Percentiles rank a stretch among this genome's conserved stretches.
These are phyloP conservation scores for Corinectria fuckeliana DNA, from an alignment of 2,329 filamentous ascomycete genomes.

Conservation along the genomic window DNA sequence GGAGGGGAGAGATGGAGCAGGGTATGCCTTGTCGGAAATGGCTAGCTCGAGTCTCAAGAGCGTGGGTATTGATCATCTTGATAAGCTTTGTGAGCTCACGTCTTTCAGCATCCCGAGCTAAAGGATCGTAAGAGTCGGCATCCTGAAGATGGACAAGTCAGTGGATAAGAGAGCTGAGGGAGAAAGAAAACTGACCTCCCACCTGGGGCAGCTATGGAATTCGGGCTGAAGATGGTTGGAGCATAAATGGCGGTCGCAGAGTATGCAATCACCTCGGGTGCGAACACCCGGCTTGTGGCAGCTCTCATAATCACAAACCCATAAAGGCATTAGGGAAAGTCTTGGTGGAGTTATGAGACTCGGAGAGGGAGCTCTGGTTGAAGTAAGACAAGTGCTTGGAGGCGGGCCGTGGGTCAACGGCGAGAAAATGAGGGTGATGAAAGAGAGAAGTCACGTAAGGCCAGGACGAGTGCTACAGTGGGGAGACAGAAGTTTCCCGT, in stretches of 20 bases:
- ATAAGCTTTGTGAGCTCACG: conserved; percentile 44
- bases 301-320: conserved; percentile 42
- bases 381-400: conserved; percentile 5
- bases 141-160: conserved; percentile 40
- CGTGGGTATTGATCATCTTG: conserved; percentile 43
- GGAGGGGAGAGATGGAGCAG: conserved; percentile 45
- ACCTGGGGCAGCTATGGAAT: conserved; percentile 46
- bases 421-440: neutral
- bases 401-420: neutral
- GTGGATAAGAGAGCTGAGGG: conserved; percentile 3
- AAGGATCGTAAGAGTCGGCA: conserved; percentile 42
- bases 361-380: neutral
- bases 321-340: conserved; percentile 40
- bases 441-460: neutral
- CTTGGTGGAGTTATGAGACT: neutral
- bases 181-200: conserved; percentile 42
- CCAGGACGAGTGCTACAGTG: neutral
- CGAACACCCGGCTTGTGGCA: conserved; percentile 45
- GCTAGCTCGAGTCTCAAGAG: conserved; percentile 46
- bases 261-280: conserved; percentile 44
- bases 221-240: conserved; percentile 40
- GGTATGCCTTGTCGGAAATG: conserved; percentile 43
- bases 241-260: conserved; percentile 50
- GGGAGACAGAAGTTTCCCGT: too few species aligned
- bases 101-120: conserved; percentile 42